These are phyloP conservation scores for Crithidia mellificae DNA, from an alignment of 208 protist genomes.

Conservation along the genomic window DNA sequence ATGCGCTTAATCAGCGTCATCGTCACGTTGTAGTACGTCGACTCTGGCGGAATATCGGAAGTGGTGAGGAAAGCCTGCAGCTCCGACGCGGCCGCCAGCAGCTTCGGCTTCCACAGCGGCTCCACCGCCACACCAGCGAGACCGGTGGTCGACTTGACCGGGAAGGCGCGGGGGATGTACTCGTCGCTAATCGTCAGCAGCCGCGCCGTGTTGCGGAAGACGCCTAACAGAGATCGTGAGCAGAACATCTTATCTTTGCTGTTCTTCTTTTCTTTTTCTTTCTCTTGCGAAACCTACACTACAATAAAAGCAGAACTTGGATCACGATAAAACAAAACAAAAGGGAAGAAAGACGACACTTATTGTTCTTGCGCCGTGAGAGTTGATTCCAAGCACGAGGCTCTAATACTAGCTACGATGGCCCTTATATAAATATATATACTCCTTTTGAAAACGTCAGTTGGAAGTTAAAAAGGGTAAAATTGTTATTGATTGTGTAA, in stretches of 20 bases:
- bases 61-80: conserved; percentile 81
- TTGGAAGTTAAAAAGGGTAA: neutral
- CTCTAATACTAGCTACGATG: no score
- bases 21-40: conserved; percentile 91
- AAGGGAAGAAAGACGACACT: no score
- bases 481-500: neutral
- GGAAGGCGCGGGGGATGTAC: conserved; percentile 90
- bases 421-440: no score
- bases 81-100: conserved; percentile 83
- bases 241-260: no score
- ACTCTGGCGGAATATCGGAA: conserved; percentile 89
- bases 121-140: conserved; percentile 88
- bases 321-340: conserved; percentile 4
- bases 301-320: neutral
- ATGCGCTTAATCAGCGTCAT: conserved; percentile 92
- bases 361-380: no score
- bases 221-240: conserved; percentile 30
- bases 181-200: conserved; percentile 85
- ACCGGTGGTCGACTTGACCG: conserved; percentile 90
- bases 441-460: neutral
- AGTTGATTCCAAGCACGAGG: no score
- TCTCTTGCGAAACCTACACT: no score
- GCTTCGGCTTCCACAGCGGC: conserved; percentile 91
- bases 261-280: no score
- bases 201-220: conserved; percentile 53